A percentile compares a stretch with the other conserved stretches of the same genome.
These are phyloP conservation scores for Ogataea naganishii DNA, from an alignment of 805 yeast species.

Conservation along the genomic window DNA sequence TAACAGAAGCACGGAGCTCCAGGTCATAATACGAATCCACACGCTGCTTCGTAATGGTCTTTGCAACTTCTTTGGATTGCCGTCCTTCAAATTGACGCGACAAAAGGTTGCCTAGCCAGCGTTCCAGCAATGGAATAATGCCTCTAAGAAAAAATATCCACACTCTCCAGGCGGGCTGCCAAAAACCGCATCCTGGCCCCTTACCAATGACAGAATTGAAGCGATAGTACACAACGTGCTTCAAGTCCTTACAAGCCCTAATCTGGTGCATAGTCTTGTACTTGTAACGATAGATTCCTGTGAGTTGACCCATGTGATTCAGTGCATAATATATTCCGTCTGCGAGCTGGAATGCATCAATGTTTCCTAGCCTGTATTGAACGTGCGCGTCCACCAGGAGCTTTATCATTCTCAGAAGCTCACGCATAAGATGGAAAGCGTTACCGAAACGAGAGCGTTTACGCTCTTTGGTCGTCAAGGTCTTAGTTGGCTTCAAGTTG, in stretches of 20 bases:
- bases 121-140: slow-evolving; percentile 78
- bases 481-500: slow-evolving; percentile 92
- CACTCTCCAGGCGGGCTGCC: slow-evolving; percentile 99
- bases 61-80: slow-evolving; percentile 82
- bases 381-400: slow-evolving; percentile 90
- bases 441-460: slow-evolving; percentile 94
- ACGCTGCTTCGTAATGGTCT: slow-evolving; percentile 91
- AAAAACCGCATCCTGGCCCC: slow-evolving; percentile 98
- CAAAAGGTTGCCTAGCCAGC: slow-evolving; percentile 90
- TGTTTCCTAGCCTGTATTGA: slow-evolving; percentile 80
- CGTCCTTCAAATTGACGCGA: slow-evolving; percentile 96
- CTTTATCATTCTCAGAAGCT: slow-evolving; percentile 75
- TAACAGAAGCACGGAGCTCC: slow-evolving; percentile 86
- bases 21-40: slow-evolving; percentile 91
- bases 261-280: slow-evolving; percentile 98
- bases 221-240: slow-evolving; percentile 80
- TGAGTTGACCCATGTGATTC: slow-evolving; percentile 90
- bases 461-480: slow-evolving; percentile 92
- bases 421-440: slow-evolving; percentile 91
- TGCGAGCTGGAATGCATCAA: slow-evolving; percentile 89
- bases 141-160: slow-evolving; percentile 94
- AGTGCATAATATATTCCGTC: slow-evolving; percentile 88
- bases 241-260: slow-evolving; percentile 88
- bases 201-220: slow-evolving; percentile 86
- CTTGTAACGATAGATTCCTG: slow-evolving; percentile 94